Conservation (phyloP, 495 filamentous ascomycete species). For the Venustampulla echinocandica region DNA sequence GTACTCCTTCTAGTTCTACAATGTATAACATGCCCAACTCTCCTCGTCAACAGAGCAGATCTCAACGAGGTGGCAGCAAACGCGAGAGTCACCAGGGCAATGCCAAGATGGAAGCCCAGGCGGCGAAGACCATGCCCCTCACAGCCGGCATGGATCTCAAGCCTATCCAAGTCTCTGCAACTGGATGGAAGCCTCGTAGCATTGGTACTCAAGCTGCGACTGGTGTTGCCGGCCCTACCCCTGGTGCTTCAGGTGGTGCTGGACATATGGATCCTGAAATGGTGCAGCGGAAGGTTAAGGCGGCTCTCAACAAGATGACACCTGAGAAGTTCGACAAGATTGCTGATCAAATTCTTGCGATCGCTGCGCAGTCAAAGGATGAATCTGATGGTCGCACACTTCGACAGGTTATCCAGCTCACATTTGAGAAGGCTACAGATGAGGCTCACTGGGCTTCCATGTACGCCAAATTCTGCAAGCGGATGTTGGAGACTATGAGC, state of each 20-base stretch:
- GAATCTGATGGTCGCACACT: slow-evolving; percentile 91
- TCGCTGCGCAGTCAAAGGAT: slow-evolving; percentile 89
- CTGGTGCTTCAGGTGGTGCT: slow-evolving; percentile 34
- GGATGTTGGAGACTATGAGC: slow-evolving; percentile 95
- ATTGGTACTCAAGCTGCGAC: slow-evolving; percentile 34
- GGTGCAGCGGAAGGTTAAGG: slow-evolving; percentile 98
- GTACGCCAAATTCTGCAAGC: slow-evolving; percentile 98
- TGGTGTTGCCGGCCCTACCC: slow-evolving; percentile 42
- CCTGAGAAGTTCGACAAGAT: slow-evolving; percentile 98
- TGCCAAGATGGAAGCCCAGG: slow-evolving; percentile 49
- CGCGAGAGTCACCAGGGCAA: slow-evolving; percentile 39
- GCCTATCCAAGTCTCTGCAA: slow-evolving; percentile 57
- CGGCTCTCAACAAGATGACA: slow-evolving; percentile 98
- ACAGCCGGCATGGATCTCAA: slow-evolving; percentile 73
- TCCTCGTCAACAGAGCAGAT: slow-evolving; percentile 39
- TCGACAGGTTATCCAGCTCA: slow-evolving; percentile 95
- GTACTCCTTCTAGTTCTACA: slow-evolving; percentile 39
- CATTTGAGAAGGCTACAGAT: slow-evolving; percentile 98
- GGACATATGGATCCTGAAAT: slow-evolving; percentile 76
- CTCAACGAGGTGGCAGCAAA: slow-evolving; percentile 53
- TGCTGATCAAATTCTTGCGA: slow-evolving; percentile 81
- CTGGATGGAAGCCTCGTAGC: slow-evolving; percentile 87
- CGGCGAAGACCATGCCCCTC: slow-evolving; percentile 78
- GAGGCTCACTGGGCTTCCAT: slow-evolving; percentile 98
- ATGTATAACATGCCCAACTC: slow-evolving; percentile 32